Percentiles rank a stretch among this genome's conserved stretches.
Evolutionary conservation across 2,329 filamentous ascomycete genomes (phyloP).

Genomic region (Pseudopyricularia cyperi): DNA sequence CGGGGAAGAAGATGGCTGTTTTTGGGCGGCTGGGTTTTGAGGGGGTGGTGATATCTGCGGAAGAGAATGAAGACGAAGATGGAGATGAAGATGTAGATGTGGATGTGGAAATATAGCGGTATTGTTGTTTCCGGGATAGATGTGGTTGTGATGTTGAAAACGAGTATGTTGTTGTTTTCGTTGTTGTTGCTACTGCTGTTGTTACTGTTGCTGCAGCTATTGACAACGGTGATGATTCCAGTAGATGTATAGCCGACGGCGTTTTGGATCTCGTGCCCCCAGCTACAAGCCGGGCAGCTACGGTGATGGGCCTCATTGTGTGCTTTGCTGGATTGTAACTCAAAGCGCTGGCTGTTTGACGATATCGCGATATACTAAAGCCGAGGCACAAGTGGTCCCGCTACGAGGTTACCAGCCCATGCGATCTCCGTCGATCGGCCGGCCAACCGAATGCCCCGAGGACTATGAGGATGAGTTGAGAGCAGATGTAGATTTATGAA

Average conservation of each 20-base stretch:
- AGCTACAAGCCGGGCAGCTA: background rate
- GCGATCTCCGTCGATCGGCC: background rate
- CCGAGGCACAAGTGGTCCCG: background rate
- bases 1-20: constrained; percentile 52
- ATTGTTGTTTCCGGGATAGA: background rate
- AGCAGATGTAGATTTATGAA: too few relatives aligned
- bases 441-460: background rate
- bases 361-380: background rate
- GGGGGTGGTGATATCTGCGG: background rate
- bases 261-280: background rate
- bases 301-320: background rate
- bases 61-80: background rate
- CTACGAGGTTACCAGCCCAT: too few relatives aligned
- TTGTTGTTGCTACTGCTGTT: background rate
- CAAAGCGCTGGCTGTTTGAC: too few relatives aligned
- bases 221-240: background rate
- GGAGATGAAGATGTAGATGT: background rate
- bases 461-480: too few relatives aligned
- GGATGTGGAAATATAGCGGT: background rate
- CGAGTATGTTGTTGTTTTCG: background rate
- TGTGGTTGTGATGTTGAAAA: background rate
- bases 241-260: background rate
- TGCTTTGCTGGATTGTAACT: background rate
- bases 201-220: background rate
- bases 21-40: constrained; percentile 13